Base-by-base conservation (phyloP, 1,139 yeast species). In the Yamadazyma jaroonii region DNA sequence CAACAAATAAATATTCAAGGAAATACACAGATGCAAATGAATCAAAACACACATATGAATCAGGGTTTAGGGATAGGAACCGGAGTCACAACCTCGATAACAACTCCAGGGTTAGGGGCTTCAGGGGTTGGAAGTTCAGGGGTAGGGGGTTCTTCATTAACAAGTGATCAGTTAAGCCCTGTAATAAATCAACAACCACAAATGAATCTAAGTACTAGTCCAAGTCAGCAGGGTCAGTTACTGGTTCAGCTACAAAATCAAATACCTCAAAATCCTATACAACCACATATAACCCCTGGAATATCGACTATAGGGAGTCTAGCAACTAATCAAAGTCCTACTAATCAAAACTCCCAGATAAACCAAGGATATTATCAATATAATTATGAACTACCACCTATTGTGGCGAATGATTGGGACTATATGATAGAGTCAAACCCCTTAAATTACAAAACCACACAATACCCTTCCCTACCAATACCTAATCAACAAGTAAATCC, bases 381-480 rank as follows among this genome's bases (percentile, higher is more conserved):
- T 25, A 5, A 15, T 9, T 32, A 32, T n/a, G 41, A 38, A 25
- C 22, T 38, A 26, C 41, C 41, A 8, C 41, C 41, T n/a, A 35
- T 35, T 3, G 32, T 32, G 9, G 20, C 36, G 8, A 31, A 29
- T 27, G 38, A 38, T 11, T 38, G 34, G 34, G 41, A 38, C 6
- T 33, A 20, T 30, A 25, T 11, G 24, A 12, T 13, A 4, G 26
- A 29, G 15, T 25, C 17, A 7, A 23, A 17, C 10, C 13, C 23
- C 14, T 25, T 20, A 12, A 25, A 26, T 9, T 21, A 30, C 7
- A 10, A n/a, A 6, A 9, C 12, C 6, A 5, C 34, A 7, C 25
- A 23, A 24, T 12, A 17, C 11, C 21, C 23, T 10, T 23, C 11
- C 3, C 6, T 9, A 12, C 32, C 24, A n/a, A 29, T 20, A 21